Conservation (phyloP, 306 rosid genomes). For the Medicago lupulina region DNA sequence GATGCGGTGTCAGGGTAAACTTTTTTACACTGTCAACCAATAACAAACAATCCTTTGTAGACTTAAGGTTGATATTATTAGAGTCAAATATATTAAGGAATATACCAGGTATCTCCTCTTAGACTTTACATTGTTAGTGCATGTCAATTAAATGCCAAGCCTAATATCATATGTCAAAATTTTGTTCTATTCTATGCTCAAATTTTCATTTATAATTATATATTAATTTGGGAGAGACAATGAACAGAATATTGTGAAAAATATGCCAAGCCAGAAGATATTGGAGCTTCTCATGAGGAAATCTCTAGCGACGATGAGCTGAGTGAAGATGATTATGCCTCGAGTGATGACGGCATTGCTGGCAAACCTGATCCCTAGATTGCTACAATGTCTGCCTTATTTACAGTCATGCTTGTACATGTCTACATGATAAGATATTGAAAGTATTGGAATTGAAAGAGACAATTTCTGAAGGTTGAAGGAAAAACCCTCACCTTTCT, state of each 20-base stretch:
- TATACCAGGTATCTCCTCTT: too few species aligned
- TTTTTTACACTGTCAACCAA: too few species aligned
- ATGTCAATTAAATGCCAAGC: not conserved
- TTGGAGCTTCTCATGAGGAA: conserved; percentile 63
- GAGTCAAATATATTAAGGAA: too few species aligned
- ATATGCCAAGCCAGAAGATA: conserved; percentile 81
- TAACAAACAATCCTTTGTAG: too few species aligned
- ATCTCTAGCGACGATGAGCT: conserved; percentile 74
- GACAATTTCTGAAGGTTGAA: conserved; percentile 47
- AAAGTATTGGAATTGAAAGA: conserved; percentile 48
- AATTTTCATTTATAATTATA: conserved; percentile 25
- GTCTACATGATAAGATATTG: conserved; percentile 54
- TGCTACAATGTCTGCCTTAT: conserved; percentile 34
- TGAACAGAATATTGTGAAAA: conserved; percentile 77
- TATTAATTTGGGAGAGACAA: conserved; percentile 30
- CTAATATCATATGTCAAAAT: conserved; percentile 33
- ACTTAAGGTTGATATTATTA: too few species aligned
- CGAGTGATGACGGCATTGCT: conserved; percentile 67
- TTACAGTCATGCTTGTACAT: conserved; percentile 55
- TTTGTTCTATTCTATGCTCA: conserved; percentile 16
- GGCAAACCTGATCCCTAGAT: conserved; percentile 77
- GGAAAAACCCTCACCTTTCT: conserved; percentile 47
- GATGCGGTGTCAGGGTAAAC: too few species aligned
- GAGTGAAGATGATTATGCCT: conserved; percentile 76
- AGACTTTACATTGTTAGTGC: too few species aligned